phyloP scores from a whole-genome alignment of 2,329 filamentous ascomycete species.

The Mollisiaceae sp. region DNA sequence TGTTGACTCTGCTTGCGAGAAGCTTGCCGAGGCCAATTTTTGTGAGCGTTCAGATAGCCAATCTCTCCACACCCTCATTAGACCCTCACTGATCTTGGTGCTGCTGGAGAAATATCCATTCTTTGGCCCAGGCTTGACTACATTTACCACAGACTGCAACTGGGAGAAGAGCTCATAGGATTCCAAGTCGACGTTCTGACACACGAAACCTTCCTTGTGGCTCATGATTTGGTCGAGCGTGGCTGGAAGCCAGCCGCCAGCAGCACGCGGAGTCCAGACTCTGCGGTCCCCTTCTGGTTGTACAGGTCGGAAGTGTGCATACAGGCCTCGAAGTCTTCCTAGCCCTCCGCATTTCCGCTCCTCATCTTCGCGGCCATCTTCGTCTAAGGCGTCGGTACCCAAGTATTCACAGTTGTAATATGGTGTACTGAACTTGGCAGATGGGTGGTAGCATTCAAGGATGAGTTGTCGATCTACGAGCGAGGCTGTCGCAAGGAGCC shows the following conservation, averaged over 20 bases:
- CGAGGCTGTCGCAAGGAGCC: conserved; percentile 62
- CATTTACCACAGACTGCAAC: conserved; percentile 69
- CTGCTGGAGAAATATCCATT: conserved; percentile 67
- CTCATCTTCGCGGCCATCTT: background rate
- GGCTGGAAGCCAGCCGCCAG: conserved; percentile 45
- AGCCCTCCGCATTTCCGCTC: conserved; percentile 8
- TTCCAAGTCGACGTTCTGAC: conserved; percentile 68
- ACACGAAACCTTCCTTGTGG: conserved; percentile 52
- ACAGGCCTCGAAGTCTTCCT: conserved; percentile 22
- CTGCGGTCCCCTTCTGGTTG: conserved; percentile 27
- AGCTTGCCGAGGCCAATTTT: background rate
- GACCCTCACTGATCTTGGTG: conserved; percentile 69
- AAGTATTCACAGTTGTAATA: conserved; percentile 73
- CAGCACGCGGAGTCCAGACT: conserved; percentile 29
- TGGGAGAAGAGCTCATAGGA: conserved; percentile 76
- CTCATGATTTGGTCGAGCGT: conserved; percentile 35
- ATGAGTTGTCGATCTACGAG: conserved; percentile 67
- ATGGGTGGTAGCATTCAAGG: conserved; percentile 79
- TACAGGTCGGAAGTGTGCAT: conserved; percentile 30
- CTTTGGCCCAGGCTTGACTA: conserved; percentile 69
- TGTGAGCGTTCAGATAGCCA: conserved; percentile 61
- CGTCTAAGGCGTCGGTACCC: conserved; percentile 52
- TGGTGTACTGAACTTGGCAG: conserved; percentile 68
- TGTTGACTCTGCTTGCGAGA: conserved; percentile 10
- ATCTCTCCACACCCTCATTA: conserved; percentile 72